Percentiles rank a stretch among this genome's conserved stretches.
These are phyloP conservation scores for Clonostachys chloroleuca DNA, from an alignment of 2,329 filamentous ascomycete species.

Conservation along the genomic window DNA sequence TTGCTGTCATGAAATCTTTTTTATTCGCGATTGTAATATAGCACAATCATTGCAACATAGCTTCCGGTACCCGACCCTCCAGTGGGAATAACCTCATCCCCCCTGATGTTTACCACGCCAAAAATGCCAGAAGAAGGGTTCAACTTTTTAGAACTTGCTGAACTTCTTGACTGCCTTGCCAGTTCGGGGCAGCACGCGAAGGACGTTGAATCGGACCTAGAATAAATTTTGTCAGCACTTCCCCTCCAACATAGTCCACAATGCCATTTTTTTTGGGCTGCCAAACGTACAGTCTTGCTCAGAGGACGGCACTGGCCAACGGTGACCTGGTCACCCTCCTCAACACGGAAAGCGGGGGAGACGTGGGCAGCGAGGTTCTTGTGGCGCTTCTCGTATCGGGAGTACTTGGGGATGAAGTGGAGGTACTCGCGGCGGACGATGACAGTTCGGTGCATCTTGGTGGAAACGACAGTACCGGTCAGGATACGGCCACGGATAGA, in stretches of 20 bases:
- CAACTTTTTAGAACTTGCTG: conserved; percentile 84
- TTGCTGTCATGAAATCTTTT: conserved; percentile 28
- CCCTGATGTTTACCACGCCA: conserved; percentile 46
- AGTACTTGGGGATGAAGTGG: conserved; percentile 99
- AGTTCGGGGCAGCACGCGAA: conserved; percentile 95
- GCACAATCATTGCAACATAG: conserved; percentile 35
- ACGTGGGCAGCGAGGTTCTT: conserved; percentile 99
- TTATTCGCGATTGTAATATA: conserved; percentile 38
- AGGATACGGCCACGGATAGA: conserved; percentile 99
- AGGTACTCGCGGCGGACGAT: conserved; percentile 99
- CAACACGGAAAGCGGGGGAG: conserved; percentile 99
- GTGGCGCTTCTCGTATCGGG: conserved; percentile 99
- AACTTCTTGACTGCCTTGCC: conserved; percentile 98
- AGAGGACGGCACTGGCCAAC: conserved; percentile 99
- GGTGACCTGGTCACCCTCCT: conserved; percentile 98
- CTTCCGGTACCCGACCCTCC: conserved; percentile 35
- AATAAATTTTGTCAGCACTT: conserved; percentile 1
- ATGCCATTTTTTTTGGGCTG: background rate
- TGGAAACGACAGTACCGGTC: conserved; percentile 97
- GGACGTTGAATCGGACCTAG: conserved; percentile 98
- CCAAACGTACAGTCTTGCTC: conserved; percentile 90
- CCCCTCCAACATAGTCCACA: background rate
- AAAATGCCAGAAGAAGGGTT: conserved; percentile 45
- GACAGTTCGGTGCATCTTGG: conserved; percentile 99
- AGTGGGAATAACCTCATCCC: conserved; percentile 25